Evolutionary conservation across 75 land plant genomes (phyloP).

Genomic region (Chamaecyparis obtusa): DNA sequence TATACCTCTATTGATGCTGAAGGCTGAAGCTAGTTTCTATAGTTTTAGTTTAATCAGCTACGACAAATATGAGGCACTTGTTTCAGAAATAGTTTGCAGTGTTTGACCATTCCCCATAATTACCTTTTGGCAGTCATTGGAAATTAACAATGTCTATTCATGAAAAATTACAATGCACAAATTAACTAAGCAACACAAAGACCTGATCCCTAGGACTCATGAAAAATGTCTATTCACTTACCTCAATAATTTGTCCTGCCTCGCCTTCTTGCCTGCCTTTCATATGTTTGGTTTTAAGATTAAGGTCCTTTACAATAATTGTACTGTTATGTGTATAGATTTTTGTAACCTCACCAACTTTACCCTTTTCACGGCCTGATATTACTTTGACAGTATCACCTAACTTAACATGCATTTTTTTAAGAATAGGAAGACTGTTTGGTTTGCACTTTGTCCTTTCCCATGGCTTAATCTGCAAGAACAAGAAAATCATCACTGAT

Average conservation of each 20-base stretch:
- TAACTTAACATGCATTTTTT: constrained; percentile 92
- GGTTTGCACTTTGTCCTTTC: constrained; percentile 90
- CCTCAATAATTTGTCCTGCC: constrained; percentile 95
- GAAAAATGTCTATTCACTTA: constrained; percentile 14
- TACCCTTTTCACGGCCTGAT: constrained; percentile 84
- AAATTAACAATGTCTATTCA: background rate
- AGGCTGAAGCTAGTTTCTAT: too few relatives aligned
- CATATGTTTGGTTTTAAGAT: constrained; percentile 94
- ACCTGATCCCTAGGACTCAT: background rate
- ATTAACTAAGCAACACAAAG: background rate
- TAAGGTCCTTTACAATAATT: constrained; percentile 80
- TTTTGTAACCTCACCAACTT: constrained; percentile 69
- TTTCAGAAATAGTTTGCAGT: background rate
- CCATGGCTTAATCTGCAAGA: constrained; percentile 81
- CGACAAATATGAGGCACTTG: background rate
- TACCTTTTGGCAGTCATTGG: background rate
- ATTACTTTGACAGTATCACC: constrained; percentile 96
- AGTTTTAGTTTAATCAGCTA: background rate
- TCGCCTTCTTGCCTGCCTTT: constrained; percentile 87
- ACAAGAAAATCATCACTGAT: background rate
- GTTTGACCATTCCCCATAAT: background rate
- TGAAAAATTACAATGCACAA: background rate
- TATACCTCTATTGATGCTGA: too few relatives aligned
- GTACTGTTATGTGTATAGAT: constrained; percentile 80
- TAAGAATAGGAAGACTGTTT: constrained; percentile 80